Conservation (phyloP, 2,329 filamentous ascomycete genomes). For the Hypomyces perniciosus region DNA sequence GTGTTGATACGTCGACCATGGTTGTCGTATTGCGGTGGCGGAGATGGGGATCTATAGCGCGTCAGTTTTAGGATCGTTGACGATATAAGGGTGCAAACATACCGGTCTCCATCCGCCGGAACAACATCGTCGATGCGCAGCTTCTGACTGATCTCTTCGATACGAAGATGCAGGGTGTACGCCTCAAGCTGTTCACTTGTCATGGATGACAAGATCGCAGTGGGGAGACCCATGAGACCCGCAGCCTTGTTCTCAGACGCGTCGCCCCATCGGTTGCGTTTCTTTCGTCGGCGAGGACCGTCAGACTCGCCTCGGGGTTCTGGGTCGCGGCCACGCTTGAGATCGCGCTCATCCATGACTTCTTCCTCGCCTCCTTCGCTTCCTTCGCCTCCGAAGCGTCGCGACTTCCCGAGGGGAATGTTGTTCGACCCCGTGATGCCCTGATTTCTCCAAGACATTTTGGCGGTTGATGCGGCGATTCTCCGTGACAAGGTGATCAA, state of each 20-base stretch:
- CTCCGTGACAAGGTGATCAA: not conserved
- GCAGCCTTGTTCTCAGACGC: constrained; percentile 97
- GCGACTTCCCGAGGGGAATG: constrained; percentile 83
- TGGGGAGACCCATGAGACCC: constrained; percentile 93
- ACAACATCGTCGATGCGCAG: constrained; percentile 98
- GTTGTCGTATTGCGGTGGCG: constrained; percentile 96
- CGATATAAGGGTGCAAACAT: constrained; percentile 30
- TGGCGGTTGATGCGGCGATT: constrained; percentile 17
- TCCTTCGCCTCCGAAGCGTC: constrained; percentile 64
- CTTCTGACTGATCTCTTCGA: constrained; percentile 99
- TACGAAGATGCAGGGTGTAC: constrained; percentile 91
- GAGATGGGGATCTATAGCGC: constrained; percentile 75
- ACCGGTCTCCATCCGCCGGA: constrained; percentile 93
- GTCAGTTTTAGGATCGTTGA: constrained; percentile 13
- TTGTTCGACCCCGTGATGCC: constrained; percentile 98
- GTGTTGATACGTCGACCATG: constrained; percentile 99
- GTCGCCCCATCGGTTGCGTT: constrained; percentile 98
- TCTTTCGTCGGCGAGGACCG: constrained; percentile 85
- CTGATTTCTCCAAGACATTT: constrained; percentile 63
- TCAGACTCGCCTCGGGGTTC: constrained; percentile 65
- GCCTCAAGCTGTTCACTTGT: constrained; percentile 97
- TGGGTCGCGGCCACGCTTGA: constrained; percentile 90
- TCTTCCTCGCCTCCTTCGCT: constrained; percentile 30
- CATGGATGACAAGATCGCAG: constrained; percentile 95
- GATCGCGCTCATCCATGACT: constrained; percentile 37